Percentiles rank a stretch among this genome's conserved stretches.
These are phyloP conservation scores for Amauroascus verrucosus DNA, from an alignment of 2,329 filamentous ascomycete genomes.

Conservation along the genomic window DNA sequence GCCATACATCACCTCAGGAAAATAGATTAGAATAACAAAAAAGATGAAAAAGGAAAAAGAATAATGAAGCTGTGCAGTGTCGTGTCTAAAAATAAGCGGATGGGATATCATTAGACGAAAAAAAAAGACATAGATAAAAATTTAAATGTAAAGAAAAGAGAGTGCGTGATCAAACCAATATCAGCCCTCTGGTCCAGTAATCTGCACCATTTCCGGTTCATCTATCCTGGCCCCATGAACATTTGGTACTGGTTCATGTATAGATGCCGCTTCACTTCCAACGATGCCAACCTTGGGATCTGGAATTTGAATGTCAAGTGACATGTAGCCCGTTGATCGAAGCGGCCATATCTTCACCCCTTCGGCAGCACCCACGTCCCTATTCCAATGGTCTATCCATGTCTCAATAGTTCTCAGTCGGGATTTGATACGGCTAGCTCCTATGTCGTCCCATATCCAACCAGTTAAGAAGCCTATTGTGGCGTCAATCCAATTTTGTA, in stretches of 20 bases:
- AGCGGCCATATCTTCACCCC: conserved; percentile 67
- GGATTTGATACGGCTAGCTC: conserved; percentile 63
- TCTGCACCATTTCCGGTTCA: conserved; percentile 1
- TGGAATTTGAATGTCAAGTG: conserved; percentile 42
- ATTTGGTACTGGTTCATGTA: conserved; percentile 29
- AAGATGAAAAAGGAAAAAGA: conserved; percentile 1
- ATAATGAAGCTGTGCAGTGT: neutral
- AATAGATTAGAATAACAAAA: neutral
- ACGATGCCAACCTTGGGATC: conserved; percentile 41
- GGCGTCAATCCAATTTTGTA: conserved; percentile 69
- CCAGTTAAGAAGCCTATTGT: conserved; percentile 72
- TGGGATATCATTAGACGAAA: conserved; percentile 14
- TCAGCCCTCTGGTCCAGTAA: conserved; percentile 5
- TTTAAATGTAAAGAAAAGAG: neutral
- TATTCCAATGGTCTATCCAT: conserved; percentile 84
- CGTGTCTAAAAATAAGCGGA: conserved; percentile 2
- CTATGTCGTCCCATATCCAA: conserved; percentile 90
- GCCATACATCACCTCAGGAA: neutral
- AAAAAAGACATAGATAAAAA: neutral
- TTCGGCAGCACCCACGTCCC: conserved; percentile 47
- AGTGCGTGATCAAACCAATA: neutral
- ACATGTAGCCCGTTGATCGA: conserved; percentile 79
- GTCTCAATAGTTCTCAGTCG: conserved; percentile 59
- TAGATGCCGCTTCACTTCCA: conserved; percentile 28
- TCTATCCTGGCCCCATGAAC: conserved; percentile 17